Base-by-base conservation (phyloP, 2,329 filamentous ascomycete genomes). In the Daldinia sp. region DNA sequence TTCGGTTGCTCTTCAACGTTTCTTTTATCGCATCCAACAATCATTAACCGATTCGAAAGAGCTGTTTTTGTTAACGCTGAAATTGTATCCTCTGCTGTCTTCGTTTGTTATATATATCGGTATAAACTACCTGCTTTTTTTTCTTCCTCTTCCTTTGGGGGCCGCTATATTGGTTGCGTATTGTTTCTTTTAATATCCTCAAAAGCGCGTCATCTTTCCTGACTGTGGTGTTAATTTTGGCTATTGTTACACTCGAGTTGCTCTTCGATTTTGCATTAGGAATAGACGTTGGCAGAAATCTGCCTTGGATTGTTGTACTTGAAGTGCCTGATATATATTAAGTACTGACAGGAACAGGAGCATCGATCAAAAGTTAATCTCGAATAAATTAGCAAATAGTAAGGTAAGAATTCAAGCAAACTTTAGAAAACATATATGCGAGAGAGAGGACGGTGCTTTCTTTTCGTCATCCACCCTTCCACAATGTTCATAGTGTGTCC, bases 391-490 rank as follows among this genome's bases (percentile, higher is more conserved):
- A 59, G 57, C 60, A 56, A 41, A 13, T 41, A 37, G 43, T 47
- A 30, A 60, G 63, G 57, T 51, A 52, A 64, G 50, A 56, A 32
- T 49, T 45, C 7, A 58, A 49, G 30, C 50, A 58, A 61, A 61
- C 61, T 54, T 60, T 49, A 45, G 52, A 49, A 37, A 39, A 52
- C 35, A 66, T 60, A 63, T 66, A 71, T 69, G 64, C 49, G 57
- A 62, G 39, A 47, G 47, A 50, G 56, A 60, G n/a, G 52, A 45
- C 39, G 48, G 29, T 64, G 50, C 55, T 34, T 58, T 60, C 61
- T 61, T 69, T 70, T 71, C 71, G 63, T 72, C 35, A 76, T 79
- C 43, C 75, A 76, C 41, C 49, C 49, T 49, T 43, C 30, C 51
- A 30, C 50, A 35, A n/a, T n/a, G n/a, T n/a, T n/a, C n/a, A n/a